Percentiles rank a stretch among this genome's conserved stretches.
phyloP scores from a whole-genome alignment of 2,329 filamentous ascomycete species.

The Colletotrichum acutatum region DNA sequence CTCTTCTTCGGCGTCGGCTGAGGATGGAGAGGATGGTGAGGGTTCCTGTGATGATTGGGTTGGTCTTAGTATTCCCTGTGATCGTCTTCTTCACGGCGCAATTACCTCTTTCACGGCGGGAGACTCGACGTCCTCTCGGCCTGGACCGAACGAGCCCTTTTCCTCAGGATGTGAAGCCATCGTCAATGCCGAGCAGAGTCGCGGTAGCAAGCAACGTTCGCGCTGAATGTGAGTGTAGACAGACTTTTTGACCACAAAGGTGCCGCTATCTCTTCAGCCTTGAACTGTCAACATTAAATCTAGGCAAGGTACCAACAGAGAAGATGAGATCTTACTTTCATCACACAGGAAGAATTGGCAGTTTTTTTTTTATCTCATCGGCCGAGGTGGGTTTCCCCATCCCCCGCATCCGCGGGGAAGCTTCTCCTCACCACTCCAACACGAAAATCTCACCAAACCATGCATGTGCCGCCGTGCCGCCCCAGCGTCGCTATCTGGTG shows the following conservation, averaged over 20 bases:
- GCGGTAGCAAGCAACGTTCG: neutral
- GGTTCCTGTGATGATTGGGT: neutral
- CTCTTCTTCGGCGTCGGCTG: slow-evolving; percentile 39
- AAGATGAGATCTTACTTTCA: neutral
- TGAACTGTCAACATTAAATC: neutral
- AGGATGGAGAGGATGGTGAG: neutral
- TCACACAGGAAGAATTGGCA: neutral
- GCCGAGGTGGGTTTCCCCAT: neutral
- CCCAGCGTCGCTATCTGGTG: slow-evolving; percentile 7
- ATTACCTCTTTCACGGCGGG: slow-evolving; percentile 12
- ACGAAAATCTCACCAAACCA: neutral
- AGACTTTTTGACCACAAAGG: neutral
- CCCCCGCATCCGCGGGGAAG: slow-evolving; percentile 18
- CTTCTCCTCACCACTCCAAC: slow-evolving; percentile 14
- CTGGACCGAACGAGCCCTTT: neutral
- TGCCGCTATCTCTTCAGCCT: neutral
- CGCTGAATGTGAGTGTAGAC: neutral
- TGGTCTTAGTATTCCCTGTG: neutral
- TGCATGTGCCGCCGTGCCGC: neutral
- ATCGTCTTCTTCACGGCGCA: accelerated
- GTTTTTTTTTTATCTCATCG: neutral
- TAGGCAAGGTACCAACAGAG: neutral
- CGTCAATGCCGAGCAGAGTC: neutral
- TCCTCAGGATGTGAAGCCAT: neutral
- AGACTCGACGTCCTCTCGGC: slow-evolving; percentile 10